These are phyloP conservation scores for Lactarius sp. DNA, from an alignment of 768 basidiomycete species.

Conservation along the genomic window DNA sequence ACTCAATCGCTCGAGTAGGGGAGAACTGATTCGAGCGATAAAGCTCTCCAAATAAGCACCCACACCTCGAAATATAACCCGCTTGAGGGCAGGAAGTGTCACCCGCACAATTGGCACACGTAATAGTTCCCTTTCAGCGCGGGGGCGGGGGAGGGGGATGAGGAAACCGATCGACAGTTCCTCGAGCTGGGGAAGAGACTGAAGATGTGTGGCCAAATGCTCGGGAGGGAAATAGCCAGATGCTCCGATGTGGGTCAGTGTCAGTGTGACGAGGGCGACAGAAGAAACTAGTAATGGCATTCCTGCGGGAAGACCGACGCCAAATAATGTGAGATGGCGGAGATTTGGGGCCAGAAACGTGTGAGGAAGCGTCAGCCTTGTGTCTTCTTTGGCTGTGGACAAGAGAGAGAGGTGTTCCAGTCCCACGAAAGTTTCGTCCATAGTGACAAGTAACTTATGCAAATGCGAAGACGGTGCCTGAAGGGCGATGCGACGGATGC, in stretches of 20 bases:
- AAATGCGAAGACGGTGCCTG: not conserved
- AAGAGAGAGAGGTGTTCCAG: not conserved
- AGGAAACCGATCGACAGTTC: constrained; percentile 8
- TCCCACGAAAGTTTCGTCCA: not conserved
- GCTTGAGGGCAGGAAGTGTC: constrained; percentile 1
- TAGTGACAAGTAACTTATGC: not conserved
- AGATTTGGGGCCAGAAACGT: not conserved
- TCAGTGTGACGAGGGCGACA: not conserved
- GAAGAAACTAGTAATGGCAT: not conserved
- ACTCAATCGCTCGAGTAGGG: not conserved
- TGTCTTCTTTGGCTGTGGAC: not conserved
- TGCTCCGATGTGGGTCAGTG: not conserved
- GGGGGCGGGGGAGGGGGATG: not conserved
- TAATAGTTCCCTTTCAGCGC: not conserved
- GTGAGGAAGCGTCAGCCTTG: not conserved
- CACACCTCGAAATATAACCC: not conserved
- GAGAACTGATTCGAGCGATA: not conserved
- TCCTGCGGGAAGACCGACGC: not conserved
- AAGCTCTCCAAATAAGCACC: constrained; percentile 5
- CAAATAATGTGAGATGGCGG: not conserved
- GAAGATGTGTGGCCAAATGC: not conserved
- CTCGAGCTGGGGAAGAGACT: not conserved
- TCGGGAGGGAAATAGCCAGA: not conserved
- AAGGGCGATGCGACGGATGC: not conserved
- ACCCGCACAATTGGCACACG: not conserved